phyloP scores from a whole-genome alignment of 1,284 basidiomycete species.

The Laetiporus sulphureus region DNA sequence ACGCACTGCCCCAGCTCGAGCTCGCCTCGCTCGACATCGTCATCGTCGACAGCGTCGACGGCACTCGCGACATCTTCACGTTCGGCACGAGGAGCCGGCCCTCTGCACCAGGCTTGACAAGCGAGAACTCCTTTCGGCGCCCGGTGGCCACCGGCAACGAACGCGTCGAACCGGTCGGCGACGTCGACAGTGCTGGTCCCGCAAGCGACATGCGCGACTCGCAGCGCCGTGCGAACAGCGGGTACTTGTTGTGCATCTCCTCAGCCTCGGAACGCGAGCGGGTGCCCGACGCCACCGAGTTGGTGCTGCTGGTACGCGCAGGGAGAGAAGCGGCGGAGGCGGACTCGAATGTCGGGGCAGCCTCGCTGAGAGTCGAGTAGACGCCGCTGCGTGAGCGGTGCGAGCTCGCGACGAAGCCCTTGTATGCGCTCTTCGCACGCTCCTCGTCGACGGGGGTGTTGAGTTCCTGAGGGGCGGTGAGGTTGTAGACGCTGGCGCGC shows the following conservation, averaged over 20 bases:
- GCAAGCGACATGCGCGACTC: slow-evolving; percentile 40
- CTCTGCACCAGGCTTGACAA: slow-evolving; percentile 50
- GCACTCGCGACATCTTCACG: slow-evolving; percentile 41
- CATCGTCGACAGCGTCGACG: slow-evolving; percentile 19
- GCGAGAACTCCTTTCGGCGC: slow-evolving; percentile 35
- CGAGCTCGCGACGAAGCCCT: slow-evolving; percentile 41
- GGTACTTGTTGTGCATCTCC: slow-evolving; percentile 48
- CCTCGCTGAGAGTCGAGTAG: slow-evolving; percentile 37
- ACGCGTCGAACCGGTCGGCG: slow-evolving; percentile 26
- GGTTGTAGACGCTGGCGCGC: slow-evolving; percentile 52
- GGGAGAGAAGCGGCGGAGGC: slow-evolving; percentile 14
- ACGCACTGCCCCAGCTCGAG: slow-evolving; percentile 15
- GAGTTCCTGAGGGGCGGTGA: slow-evolving; percentile 29
- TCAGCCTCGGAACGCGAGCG: slow-evolving; percentile 27
- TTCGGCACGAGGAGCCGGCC: slow-evolving; percentile 63
- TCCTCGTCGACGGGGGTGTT: slow-evolving; percentile 19
- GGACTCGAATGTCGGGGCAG: slow-evolving; percentile 22
- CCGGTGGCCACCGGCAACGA: slow-evolving; percentile 19
- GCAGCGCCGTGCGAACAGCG: slow-evolving; percentile 42
- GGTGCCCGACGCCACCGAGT: slow-evolving; percentile 12
- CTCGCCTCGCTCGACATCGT: slow-evolving; percentile 20
- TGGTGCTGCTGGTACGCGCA: slow-evolving; percentile 10
- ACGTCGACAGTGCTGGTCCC: slow-evolving; percentile 21
- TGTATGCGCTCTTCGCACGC: slow-evolving; percentile 28
- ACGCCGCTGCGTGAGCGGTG: slow-evolving; percentile 39